Conservation (phyloP, 2,329 filamentous ascomycete species). For the Lecanosticta acicola region DNA sequence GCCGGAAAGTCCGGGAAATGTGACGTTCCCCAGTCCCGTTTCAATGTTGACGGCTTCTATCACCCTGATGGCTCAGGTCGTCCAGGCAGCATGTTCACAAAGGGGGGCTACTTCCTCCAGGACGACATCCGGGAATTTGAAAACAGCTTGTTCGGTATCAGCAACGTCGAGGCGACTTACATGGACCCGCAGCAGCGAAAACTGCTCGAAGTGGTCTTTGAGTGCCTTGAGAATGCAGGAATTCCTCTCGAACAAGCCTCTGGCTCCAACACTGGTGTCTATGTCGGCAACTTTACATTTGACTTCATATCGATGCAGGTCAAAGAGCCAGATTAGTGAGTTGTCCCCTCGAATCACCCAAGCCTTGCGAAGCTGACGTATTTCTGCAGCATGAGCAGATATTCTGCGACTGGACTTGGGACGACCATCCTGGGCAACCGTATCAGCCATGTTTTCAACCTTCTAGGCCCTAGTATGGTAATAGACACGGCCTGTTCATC, state of each 20-base stretch:
- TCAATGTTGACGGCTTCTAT: conserved; percentile 21
- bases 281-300: conserved; percentile 8
- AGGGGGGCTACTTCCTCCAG: conserved; percentile 26
- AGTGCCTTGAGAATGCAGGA: conserved; percentile 29
- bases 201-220: conserved; percentile 39
- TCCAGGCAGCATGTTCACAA: conserved; percentile 9
- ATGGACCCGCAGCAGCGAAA: conserved; percentile 41
- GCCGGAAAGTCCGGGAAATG: background rate
- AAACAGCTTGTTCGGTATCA: conserved; percentile 39
- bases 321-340: conserved; percentile 12
- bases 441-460: conserved; percentile 17
- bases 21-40: conserved; percentile 23
- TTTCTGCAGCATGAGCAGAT: conserved; percentile 7
- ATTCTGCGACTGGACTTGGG: conserved; percentile 16
- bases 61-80: conserved; percentile 6
- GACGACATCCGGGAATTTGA: conserved; percentile 32
- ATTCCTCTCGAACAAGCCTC: conserved; percentile 2
- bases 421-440: conserved; percentile 13
- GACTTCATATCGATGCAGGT: conserved; percentile 6
- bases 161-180: conserved; percentile 35
- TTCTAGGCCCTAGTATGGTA: conserved; percentile 11
- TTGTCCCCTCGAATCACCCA: too few relatives aligned
- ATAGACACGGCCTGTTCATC: conserved; percentile 7
- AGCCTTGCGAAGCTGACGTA: too few relatives aligned
- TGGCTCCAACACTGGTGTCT: conserved; percentile 12